Conservation (phyloP, 495 filamentous ascomycete species). For the Parathielavia hyrcaniae region DNA sequence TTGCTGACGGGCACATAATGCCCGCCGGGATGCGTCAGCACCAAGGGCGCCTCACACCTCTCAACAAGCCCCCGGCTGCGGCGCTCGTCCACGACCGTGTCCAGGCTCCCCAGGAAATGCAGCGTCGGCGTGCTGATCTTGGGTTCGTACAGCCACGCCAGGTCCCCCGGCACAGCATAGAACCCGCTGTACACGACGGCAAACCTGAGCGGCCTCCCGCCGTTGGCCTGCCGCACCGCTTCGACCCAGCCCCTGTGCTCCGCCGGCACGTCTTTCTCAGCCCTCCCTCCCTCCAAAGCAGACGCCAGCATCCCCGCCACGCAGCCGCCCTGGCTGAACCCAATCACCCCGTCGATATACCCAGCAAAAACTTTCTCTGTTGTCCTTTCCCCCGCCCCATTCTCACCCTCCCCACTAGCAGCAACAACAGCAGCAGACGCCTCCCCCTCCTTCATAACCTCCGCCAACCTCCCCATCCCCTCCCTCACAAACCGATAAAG, state of each 20-base stretch:
- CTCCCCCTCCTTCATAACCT: constrained; percentile 39
- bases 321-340: constrained; percentile 67
- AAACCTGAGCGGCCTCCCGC: constrained; percentile 65
- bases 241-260: constrained; percentile 32
- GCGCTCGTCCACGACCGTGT: constrained; percentile 80
- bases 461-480: constrained; percentile 56
- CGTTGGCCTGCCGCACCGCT: constrained; percentile 39
- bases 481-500: constrained; percentile 59
- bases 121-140: constrained; percentile 68
- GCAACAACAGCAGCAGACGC: too few relatives aligned
- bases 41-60: constrained; percentile 55
- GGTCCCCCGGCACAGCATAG: constrained; percentile 50
- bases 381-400: constrained; percentile 44
- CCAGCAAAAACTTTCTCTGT: too few relatives aligned
- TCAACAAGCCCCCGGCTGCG: constrained; percentile 60
- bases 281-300: constrained; percentile 56
- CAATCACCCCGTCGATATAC: constrained; percentile 64
- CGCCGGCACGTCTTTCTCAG: constrained; percentile 31
- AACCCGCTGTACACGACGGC: constrained; percentile 77
- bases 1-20: constrained; percentile 83
- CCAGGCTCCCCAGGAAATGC: constrained; percentile 77
- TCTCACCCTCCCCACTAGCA: not conserved
- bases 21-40: constrained; percentile 83
- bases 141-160: constrained; percentile 72
- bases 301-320: constrained; percentile 55